Evolutionary conservation across 1,284 basidiomycete genomes (phyloP), one percentile per base, ranked within the genome.

Genomic region (Pisolithus thermaeus): DNA sequence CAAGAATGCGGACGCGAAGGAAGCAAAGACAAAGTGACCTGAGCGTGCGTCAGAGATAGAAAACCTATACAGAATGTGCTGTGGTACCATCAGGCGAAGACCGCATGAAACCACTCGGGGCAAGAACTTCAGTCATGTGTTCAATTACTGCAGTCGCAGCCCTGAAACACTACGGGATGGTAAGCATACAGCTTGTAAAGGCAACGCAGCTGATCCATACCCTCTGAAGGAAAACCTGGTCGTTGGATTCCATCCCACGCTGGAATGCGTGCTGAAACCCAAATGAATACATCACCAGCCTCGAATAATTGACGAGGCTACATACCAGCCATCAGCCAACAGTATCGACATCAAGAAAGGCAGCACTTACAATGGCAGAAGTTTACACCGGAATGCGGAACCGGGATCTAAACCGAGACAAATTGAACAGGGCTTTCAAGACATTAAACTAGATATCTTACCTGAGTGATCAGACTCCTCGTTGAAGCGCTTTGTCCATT

Each of bases 201-300:
- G n/a, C 8, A 27, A 22, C 9, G 3, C 27, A 40, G 53, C 65
- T n/a, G 49, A 22, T 5, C 0, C 46, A 30, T 14, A 84, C 87
- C 74, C 82, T 86, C 46, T 74, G 78, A 55, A 90, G 80, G 63
- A 87, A 86, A 18, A 87, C 61, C 30, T 80, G 69, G 61, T 89
- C 86, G 1, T 75, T 75, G 1, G 73, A 65, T 55, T 81, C 73
- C 37, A 87, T 76, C 0, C 87, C 87, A 7, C 83, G 76, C 57
- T 83, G 78, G 65, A 81, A 89, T 1, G 87, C 87, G 58, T 90
- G 82, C 59, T 91, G 88, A 70, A 90, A 90, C 3, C 86, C 88
- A 58, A 91, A 90, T 0, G 88, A 90, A 62, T 80, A 89, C 84
- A 90, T 88, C 40, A 91, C 88, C 8, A 91, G 77, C n/a, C 88